Evolutionary conservation across 2,329 filamentous ascomycete species (phyloP).

Genomic region (Exutisphaerella laricina): DNA sequence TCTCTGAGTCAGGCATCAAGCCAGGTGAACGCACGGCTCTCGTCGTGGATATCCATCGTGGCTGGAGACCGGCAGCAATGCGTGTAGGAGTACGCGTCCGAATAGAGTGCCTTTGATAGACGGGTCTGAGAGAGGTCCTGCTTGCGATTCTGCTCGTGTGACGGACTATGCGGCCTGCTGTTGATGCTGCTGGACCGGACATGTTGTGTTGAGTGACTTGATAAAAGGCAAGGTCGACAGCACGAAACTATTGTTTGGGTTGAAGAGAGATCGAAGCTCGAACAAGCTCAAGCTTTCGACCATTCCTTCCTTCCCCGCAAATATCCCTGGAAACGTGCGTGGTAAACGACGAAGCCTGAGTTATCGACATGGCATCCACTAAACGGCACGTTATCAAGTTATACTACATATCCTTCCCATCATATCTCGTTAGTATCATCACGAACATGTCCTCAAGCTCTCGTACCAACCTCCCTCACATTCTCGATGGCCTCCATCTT

Average conservation of each 20-base stretch:
- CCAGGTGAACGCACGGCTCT: slow-evolving; percentile 24
- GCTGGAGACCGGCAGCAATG: too few relatives aligned
- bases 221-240: background rate
- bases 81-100: too few relatives aligned
- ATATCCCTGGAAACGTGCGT: background rate
- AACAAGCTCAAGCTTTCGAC: background rate
- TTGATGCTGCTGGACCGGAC: background rate
- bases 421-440: background rate
- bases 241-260: background rate
- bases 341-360: background rate
- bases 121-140: too few relatives aligned
- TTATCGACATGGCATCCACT: too few relatives aligned
- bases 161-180: background rate
- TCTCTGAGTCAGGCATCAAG: slow-evolving; percentile 40
- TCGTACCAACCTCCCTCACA: slow-evolving; percentile 16
- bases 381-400: too few relatives aligned
- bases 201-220: background rate
- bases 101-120: too few relatives aligned
- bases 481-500: slow-evolving; percentile 23
- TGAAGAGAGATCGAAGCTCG: background rate
- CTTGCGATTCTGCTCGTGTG: background rate
- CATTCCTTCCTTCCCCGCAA: background rate
- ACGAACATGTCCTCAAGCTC: slow-evolving; percentile 6
- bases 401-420: too few relatives aligned
- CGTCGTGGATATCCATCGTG: slow-evolving; percentile 21